Percentiles rank a stretch among this genome's conserved stretches.
Conservation (phyloP, 2,329 filamentous ascomycete species). For the Phyllosticta citribraziliensis region DNA sequence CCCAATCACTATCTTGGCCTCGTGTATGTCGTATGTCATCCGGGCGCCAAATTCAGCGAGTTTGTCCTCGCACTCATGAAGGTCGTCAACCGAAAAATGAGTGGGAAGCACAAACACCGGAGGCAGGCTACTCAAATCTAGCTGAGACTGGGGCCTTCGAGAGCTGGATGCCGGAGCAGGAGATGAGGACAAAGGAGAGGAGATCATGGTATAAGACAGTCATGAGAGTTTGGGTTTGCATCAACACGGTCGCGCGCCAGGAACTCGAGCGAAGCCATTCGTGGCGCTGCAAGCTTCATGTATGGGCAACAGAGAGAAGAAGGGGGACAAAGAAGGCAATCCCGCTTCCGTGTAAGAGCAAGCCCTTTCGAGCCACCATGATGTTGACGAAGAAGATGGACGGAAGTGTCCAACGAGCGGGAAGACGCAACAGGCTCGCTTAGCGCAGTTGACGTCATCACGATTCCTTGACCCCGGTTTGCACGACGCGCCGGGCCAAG, state of each 20-base stretch:
- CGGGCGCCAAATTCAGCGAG: conserved; percentile 46
- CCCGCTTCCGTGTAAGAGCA: neutral
- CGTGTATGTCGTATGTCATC: conserved; percentile 60
- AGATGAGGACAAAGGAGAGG: neutral
- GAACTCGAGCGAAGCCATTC: neutral
- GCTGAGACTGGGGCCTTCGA: neutral
- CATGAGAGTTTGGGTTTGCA: neutral
- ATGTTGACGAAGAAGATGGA: neutral
- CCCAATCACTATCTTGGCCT: conserved; percentile 66
- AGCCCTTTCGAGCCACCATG: neutral
- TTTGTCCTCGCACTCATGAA: conserved; percentile 54
- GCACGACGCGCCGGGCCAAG: neutral
- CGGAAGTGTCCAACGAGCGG: neutral
- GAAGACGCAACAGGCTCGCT: neutral
- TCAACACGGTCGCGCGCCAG: neutral
- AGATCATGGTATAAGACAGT: neutral
- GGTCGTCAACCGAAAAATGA: conserved; percentile 54
- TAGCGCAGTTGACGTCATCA: neutral
- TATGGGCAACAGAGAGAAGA: neutral
- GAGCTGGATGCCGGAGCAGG: neutral
- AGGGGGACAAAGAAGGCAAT: neutral
- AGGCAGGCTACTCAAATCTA: conserved; percentile 43
- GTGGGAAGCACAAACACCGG: conserved; percentile 64
- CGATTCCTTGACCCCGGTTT: too few species aligned
- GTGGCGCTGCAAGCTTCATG: too few species aligned